Conservation (phyloP, 2,329 filamentous ascomycete genomes). For the Podosphaera fusca region DNA sequence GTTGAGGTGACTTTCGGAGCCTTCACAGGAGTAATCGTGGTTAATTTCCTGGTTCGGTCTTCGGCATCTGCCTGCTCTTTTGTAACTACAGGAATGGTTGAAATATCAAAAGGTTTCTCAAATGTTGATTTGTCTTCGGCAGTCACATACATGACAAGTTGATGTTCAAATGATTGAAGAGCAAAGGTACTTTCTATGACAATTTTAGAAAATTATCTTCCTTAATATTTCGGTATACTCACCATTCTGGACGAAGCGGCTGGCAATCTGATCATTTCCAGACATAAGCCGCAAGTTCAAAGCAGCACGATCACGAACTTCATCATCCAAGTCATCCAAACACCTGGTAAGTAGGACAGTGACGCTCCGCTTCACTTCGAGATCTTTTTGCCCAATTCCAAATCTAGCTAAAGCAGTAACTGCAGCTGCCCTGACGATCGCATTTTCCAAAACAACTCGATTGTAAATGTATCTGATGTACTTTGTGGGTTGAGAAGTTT, state of each 20-base stretch:
- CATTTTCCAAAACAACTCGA: constrained; percentile 88
- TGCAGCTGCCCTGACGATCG: constrained; percentile 80
- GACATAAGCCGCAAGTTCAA: constrained; percentile 81
- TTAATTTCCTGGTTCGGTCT: constrained; percentile 92
- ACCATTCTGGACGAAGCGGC: constrained; percentile 85
- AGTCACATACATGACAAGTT: constrained; percentile 92
- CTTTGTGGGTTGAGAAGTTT: constrained; percentile 88
- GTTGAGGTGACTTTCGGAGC: constrained; percentile 60
- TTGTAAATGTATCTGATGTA: constrained; percentile 99
- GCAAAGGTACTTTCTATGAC: constrained; percentile 74
- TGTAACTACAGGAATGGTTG: constrained; percentile 76
- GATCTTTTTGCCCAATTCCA: constrained; percentile 85
- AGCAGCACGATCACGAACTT: constrained; percentile 86
- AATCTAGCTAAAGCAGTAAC: constrained; percentile 95
- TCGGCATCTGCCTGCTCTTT: constrained; percentile 90
- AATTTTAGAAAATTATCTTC: constrained; percentile 12
- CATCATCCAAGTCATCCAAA: constrained; percentile 89
- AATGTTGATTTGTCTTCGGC: constrained; percentile 77
- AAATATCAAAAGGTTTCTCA: constrained; percentile 67
- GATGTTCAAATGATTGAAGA: constrained; percentile 82
- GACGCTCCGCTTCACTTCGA: constrained; percentile 90
- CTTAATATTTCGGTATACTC: constrained; percentile 13
- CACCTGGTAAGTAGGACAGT: constrained; percentile 79
- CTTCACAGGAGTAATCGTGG: constrained; percentile 77
- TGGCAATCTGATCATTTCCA: constrained; percentile 57